Conservation (phyloP, 1,284 basidiomycete species). For the Kwoniella shivajii region DNA sequence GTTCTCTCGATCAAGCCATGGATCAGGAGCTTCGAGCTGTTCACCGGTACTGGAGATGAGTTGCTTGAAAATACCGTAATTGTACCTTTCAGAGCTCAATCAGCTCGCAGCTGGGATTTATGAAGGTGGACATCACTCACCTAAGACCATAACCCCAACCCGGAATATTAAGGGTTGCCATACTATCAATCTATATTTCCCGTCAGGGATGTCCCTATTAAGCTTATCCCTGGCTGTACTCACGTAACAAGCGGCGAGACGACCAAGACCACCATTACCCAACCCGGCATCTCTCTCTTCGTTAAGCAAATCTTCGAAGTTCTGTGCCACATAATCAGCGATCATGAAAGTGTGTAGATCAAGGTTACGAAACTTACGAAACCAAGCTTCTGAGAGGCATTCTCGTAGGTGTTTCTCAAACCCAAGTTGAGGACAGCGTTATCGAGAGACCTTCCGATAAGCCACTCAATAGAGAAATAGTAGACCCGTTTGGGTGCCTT, state of each 20-base stretch:
- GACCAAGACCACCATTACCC: slow-evolving; percentile 80
- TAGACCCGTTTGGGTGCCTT: slow-evolving; percentile 64
- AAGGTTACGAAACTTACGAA: slow-evolving; percentile 40
- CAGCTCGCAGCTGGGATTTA: slow-evolving; percentile 4
- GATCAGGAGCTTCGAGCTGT: slow-evolving; percentile 88
- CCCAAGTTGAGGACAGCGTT: slow-evolving; percentile 86
- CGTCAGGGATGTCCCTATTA: slow-evolving; percentile 18
- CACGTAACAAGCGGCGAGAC: slow-evolving; percentile 90
- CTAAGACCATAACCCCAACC: slow-evolving; percentile 84
- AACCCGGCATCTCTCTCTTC: slow-evolving; percentile 86
- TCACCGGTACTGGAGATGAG: slow-evolving; percentile 70
- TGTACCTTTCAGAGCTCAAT: slow-evolving; percentile 61
- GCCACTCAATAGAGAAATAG: slow-evolving; percentile 77
- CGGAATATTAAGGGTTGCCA: slow-evolving; percentile 74
- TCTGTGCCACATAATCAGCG: slow-evolving; percentile 38
- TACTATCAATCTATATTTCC: slow-evolving; percentile 45
- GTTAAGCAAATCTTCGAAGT: slow-evolving; percentile 79
- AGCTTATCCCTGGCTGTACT: slow-evolving; percentile 7
- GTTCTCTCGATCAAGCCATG: slow-evolving; percentile 85
- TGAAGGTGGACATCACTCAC: slow-evolving; percentile 21
- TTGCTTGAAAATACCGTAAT: slow-evolving; percentile 94
- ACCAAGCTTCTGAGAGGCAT: slow-evolving; percentile 72
- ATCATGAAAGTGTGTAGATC: slow-evolving; percentile 1
- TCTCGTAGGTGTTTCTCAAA: slow-evolving; percentile 71
- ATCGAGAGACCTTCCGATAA: slow-evolving; percentile 80